Evolutionary conservation across 2,329 filamentous ascomycete genomes (phyloP).

Genomic region (Colletotrichum agaves): DNA sequence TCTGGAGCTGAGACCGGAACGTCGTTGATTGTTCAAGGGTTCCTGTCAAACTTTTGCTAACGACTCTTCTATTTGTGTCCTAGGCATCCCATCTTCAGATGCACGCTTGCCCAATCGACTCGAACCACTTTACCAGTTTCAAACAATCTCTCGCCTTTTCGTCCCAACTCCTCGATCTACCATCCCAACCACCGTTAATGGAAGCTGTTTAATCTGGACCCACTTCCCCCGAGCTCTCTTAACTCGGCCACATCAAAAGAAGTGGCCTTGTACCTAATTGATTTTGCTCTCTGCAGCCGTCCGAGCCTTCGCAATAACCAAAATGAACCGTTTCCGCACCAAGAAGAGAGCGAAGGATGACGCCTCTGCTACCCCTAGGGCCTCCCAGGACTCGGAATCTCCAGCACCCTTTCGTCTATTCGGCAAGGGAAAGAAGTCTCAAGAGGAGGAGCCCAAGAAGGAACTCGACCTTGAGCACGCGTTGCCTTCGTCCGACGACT

Average conservation of each 20-base stretch:
- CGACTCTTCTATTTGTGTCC: conserved; percentile 10
- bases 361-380: conserved; percentile 50
- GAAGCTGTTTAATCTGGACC: conserved; percentile 32
- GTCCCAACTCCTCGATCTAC: conserved; percentile 14
- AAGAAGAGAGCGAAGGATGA: conserved; percentile 77
- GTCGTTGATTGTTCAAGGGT: conserved; percentile 4
- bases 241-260: conserved; percentile 14
- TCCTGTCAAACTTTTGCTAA: conserved; percentile 32
- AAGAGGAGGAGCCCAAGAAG: conserved; percentile 67
- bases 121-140: conserved; percentile 8
- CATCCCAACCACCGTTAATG: conserved; percentile 29
- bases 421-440: conserved; percentile 64
- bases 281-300: neutral
- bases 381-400: conserved; percentile 66
- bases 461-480: conserved; percentile 79
- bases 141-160: conserved; percentile 25
- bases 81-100: conserved; percentile 31
- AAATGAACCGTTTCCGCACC: conserved; percentile 82
- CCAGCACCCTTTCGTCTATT: conserved; percentile 65
- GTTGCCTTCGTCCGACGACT: conserved; percentile 86
- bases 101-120: conserved; percentile 20
- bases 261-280: neutral
- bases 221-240: conserved; percentile 11
- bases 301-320: conserved; percentile 33
- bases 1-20: conserved; percentile 29